Evolutionary conservation across 2,329 filamentous ascomycete genomes (phyloP).

Genomic region (Capronia coronata): DNA sequence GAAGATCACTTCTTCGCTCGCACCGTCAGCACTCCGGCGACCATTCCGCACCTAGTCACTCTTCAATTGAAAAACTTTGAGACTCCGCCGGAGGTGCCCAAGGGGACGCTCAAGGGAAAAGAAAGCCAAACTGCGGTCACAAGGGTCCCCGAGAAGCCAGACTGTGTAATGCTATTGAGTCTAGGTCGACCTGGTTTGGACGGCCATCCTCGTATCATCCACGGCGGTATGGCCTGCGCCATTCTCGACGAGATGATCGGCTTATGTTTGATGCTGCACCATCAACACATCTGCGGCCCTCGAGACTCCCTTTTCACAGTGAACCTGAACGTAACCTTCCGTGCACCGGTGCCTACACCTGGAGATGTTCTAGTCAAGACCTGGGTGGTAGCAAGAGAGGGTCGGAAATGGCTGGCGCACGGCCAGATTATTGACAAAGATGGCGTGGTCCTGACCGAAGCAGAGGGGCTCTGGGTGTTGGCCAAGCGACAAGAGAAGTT

Average conservation of each 20-base stretch:
- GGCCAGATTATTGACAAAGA: slow-evolving; percentile 27
- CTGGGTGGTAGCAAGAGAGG: slow-evolving; percentile 25
- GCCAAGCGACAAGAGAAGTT: slow-evolving; percentile 21
- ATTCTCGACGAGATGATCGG: slow-evolving; percentile 43
- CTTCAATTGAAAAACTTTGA: slow-evolving; percentile 33
- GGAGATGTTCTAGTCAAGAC: slow-evolving; percentile 22
- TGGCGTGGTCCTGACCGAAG: slow-evolving; percentile 26
- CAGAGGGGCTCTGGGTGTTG: slow-evolving; percentile 27
- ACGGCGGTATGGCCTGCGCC: slow-evolving; percentile 39
- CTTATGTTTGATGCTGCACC: slow-evolving; percentile 33
- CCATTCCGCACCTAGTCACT: slow-evolving; percentile 39
- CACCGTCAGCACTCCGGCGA: slow-evolving; percentile 35
- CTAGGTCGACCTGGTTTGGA: slow-evolving; percentile 35
- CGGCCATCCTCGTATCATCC: slow-evolving; percentile 37
- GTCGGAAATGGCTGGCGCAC: slow-evolving; percentile 25
- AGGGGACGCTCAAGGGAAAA: slow-evolving; percentile 18
- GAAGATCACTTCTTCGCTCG: slow-evolving; percentile 41
- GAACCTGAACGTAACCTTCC: slow-evolving; percentile 26
- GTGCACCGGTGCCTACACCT: slow-evolving; percentile 24
- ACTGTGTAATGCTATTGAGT: slow-evolving; percentile 35
- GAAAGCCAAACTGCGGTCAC: slow-evolving; percentile 15
- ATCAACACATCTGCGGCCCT: slow-evolving; percentile 17
- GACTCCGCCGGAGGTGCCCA: slow-evolving; percentile 24
- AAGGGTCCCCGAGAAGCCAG: slow-evolving; percentile 29
- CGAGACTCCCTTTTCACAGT: slow-evolving; percentile 26